A percentile compares a stretch with the other conserved stretches of the same genome.
These are phyloP conservation scores for Hygrocybe punicea DNA, from an alignment of 768 basidiomycete species.

Conservation along the genomic window DNA sequence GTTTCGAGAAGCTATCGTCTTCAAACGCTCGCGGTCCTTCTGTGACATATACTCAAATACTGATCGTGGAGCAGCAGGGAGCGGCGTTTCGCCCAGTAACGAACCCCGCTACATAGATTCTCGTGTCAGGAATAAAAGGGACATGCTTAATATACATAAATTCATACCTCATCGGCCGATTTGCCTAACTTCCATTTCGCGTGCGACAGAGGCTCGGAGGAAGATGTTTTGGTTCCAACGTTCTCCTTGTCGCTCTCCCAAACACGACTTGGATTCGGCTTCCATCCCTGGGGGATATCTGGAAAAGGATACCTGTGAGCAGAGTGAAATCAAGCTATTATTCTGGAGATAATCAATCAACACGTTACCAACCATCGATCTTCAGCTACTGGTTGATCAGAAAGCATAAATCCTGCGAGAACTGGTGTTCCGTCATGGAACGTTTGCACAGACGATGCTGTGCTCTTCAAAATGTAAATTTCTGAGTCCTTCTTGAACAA, in stretches of 20 bases:
- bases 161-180: slow-evolving; percentile 68
- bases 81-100: slow-evolving; percentile 76
- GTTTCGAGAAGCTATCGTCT: slow-evolving; percentile 47
- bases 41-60: slow-evolving; percentile 93
- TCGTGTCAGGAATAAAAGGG: background rate
- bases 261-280: slow-evolving; percentile 74
- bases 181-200: slow-evolving; percentile 54
- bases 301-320: slow-evolving; percentile 74
- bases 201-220: slow-evolving; percentile 31
- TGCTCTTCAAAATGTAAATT: slow-evolving; percentile 32
- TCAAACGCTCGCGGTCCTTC: slow-evolving; percentile 84
- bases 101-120: slow-evolving; percentile 61
- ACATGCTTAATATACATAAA: background rate
- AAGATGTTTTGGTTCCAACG: slow-evolving; percentile 16
- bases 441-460: slow-evolving; percentile 29
- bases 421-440: slow-evolving; percentile 78
- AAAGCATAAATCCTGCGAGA: slow-evolving; percentile 71
- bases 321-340: background rate
- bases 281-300: slow-evolving; percentile 80
- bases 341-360: background rate
- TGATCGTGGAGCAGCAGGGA: slow-evolving; percentile 68
- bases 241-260: slow-evolving; percentile 62
- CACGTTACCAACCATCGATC: slow-evolving; percentile 56
- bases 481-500: background rate
- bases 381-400: slow-evolving; percentile 62